Conservation (phyloP, 2,329 filamentous ascomycete species). For the Cytospora piceicola region DNA sequence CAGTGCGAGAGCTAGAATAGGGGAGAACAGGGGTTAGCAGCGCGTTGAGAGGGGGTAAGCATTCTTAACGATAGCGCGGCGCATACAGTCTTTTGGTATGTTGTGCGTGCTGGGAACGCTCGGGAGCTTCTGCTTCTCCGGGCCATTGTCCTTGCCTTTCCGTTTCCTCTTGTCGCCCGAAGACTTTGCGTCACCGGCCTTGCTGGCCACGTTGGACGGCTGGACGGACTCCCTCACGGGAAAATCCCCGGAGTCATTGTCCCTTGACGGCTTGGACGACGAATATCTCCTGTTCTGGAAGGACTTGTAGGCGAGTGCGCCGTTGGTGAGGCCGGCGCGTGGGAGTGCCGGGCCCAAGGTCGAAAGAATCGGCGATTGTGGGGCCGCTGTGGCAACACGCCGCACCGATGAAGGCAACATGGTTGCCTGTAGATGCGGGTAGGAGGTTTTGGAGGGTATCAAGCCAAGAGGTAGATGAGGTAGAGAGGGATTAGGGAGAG, state of each 20-base stretch:
- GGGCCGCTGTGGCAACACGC: slow-evolving; percentile 54
- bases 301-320: slow-evolving; percentile 44
- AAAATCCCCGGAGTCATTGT: slow-evolving; percentile 58
- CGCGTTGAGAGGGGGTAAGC: slow-evolving; percentile 7
- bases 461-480: background rate
- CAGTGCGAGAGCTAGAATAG: slow-evolving; percentile 72
- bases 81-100: slow-evolving; percentile 67
- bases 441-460: background rate
- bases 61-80: background rate
- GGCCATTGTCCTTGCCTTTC: slow-evolving; percentile 56
- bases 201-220: slow-evolving; percentile 47
- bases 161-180: slow-evolving; percentile 60
- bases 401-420: slow-evolving; percentile 62
- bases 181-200: slow-evolving; percentile 47
- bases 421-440: slow-evolving; percentile 36
- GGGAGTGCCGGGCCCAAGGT: slow-evolving; percentile 47
- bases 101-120: slow-evolving; percentile 77
- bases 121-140: slow-evolving; percentile 61
- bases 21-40: slow-evolving; percentile 29
- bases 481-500: background rate
- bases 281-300: slow-evolving; percentile 60
- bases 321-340: slow-evolving; percentile 43
- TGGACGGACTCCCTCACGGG: slow-evolving; percentile 55
- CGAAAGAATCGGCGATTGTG: slow-evolving; percentile 50
- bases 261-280: slow-evolving; percentile 65